These are phyloP conservation scores for Diaporthe humulicola DNA, from an alignment of 2,329 filamentous ascomycete genomes.

Conservation along the genomic window DNA sequence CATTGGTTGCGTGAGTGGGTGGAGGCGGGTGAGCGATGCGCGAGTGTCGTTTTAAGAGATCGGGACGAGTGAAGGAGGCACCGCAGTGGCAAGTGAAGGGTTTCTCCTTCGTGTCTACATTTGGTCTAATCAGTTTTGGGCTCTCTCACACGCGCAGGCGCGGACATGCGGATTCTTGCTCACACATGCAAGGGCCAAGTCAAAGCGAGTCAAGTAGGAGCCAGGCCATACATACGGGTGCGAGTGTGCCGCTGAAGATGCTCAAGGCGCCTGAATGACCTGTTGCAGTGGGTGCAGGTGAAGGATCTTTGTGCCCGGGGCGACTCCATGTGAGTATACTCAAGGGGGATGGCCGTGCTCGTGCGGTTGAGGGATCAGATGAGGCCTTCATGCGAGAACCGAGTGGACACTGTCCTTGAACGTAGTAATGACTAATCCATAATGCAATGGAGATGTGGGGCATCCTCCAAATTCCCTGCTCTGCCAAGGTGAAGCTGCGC, in stretches of 20 bases:
- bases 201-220: background rate
- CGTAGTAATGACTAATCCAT: background rate
- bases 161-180: background rate
- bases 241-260: slow-evolving; percentile 7
- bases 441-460: background rate
- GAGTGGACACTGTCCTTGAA: background rate
- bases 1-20: background rate
- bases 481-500: background rate
- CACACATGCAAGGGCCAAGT: background rate
- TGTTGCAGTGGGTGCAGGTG: background rate
- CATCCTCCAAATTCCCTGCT: background rate
- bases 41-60: slow-evolving; percentile 4
- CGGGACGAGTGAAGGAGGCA: background rate
- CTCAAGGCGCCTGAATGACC: background rate
- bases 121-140: background rate
- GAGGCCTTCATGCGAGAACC: background rate
- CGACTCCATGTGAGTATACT: background rate
- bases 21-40: background rate
- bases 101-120: background rate
- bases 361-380: background rate
- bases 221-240: background rate
- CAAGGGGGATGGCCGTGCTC: background rate
- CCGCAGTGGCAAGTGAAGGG: background rate
- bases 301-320: background rate
- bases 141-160: background rate